These are phyloP conservation scores for Solanum arcanum DNA, from an alignment of 257 asterid genomes.

Conservation along the genomic window DNA sequence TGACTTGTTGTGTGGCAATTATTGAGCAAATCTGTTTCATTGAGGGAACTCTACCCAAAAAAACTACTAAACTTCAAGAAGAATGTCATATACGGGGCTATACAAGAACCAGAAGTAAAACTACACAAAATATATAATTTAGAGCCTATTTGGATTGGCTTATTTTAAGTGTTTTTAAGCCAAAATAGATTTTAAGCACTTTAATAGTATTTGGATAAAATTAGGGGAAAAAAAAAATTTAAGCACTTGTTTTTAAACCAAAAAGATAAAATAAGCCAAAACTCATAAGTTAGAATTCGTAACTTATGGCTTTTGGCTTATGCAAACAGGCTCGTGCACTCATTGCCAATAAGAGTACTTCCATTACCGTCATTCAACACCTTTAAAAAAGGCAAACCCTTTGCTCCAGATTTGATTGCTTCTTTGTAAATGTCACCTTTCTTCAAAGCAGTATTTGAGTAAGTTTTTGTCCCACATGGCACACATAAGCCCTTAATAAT, in stretches of 20 bases:
- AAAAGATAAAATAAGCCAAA: background rate
- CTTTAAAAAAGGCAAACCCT: conserved; percentile 91
- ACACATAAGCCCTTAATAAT: conserved; percentile 62
- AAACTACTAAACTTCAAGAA: background rate
- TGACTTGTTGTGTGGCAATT: background rate
- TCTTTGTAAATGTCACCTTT: conserved; percentile 80
- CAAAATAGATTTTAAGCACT: background rate
- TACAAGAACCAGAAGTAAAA: background rate
- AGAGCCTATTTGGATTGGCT: background rate
- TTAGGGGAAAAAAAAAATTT: background rate
- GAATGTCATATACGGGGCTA: background rate
- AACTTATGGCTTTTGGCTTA: background rate
- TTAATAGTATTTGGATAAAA: background rate
- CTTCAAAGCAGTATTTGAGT: conserved; percentile 84
- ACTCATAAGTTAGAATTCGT: background rate
- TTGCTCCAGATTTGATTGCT: conserved; percentile 88
- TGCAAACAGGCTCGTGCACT: background rate
- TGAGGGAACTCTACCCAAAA: background rate
- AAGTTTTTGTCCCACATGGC: conserved; percentile 68
- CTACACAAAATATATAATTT: background rate
- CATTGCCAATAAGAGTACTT: background rate
- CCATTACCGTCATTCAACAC: conserved; percentile 63
- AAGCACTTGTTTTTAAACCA: background rate
- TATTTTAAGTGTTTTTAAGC: background rate
- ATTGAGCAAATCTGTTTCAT: background rate